These are phyloP conservation scores for Myotisia sp. DNA, from an alignment of 2,329 filamentous ascomycete species.

Conservation along the genomic window DNA sequence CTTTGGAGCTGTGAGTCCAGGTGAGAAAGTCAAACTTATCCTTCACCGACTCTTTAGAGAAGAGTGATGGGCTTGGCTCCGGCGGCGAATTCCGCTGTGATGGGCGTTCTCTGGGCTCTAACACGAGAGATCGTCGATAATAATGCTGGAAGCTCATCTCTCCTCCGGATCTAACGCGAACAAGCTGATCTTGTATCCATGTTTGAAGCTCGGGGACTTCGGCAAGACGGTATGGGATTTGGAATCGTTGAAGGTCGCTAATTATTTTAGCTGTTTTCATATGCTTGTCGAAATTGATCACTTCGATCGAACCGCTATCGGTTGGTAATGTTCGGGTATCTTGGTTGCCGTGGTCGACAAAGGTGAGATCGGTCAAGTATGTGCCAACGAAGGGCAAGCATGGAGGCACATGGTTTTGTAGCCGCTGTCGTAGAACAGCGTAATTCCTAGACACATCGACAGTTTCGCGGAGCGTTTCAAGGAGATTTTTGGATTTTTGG, in stretches of 20 bases:
- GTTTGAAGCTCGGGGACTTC: constrained; percentile 81
- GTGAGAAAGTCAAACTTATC: constrained; percentile 40
- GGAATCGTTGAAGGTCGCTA: constrained; percentile 86
- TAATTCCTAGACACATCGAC: constrained; percentile 88
- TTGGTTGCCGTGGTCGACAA: constrained; percentile 87
- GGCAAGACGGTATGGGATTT: constrained; percentile 74
- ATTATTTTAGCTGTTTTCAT: constrained; percentile 90
- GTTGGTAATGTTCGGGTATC: constrained; percentile 61
- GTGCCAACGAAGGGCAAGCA: constrained; percentile 93
- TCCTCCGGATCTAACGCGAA: constrained; percentile 53
- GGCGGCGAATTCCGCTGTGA: constrained; percentile 14
- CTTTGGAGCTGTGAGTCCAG: constrained; percentile 35
- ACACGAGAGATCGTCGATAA: constrained; percentile 69
- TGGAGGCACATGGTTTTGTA: constrained; percentile 75
- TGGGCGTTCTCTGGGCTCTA: constrained; percentile 49
- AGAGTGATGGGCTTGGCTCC: constrained; percentile 17
- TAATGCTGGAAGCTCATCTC: constrained; percentile 50
- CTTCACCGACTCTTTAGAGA: constrained; percentile 28
- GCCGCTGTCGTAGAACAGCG: constrained; percentile 64
- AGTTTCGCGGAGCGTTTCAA: constrained; percentile 67
- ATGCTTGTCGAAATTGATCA: constrained; percentile 98
- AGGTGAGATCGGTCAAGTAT: constrained; percentile 90
- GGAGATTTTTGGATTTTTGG: constrained; percentile 62
- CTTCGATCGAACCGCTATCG: constrained; percentile 52
- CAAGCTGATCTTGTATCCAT: constrained; percentile 75